These are phyloP conservation scores for Cercospora sp. DNA, from an alignment of 2,329 filamentous ascomycete species.

Conservation along the genomic window DNA sequence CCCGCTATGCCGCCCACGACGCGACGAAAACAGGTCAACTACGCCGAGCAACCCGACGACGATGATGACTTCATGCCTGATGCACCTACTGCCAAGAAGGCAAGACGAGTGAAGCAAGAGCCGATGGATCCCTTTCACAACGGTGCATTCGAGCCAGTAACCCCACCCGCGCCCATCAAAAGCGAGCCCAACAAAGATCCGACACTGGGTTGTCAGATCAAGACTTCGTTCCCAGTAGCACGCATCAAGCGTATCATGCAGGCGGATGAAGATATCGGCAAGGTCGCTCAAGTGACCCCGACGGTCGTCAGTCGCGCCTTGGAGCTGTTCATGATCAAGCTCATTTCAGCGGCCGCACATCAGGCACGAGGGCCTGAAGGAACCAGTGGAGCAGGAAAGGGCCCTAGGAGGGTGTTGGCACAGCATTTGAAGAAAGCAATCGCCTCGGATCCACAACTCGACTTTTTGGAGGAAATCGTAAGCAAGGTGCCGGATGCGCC, in stretches of 20 bases:
- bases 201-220: conserved; percentile 65
- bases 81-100: conserved; percentile 26
- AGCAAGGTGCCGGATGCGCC: conserved; percentile 73
- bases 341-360: conserved; percentile 84
- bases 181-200: conserved; percentile 31
- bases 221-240: conserved; percentile 94
- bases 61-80: conserved; percentile 39
- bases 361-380: conserved; percentile 60
- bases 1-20: conserved; percentile 27
- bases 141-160: conserved; percentile 11
- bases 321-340: conserved; percentile 94
- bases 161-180: conserved; percentile 22
- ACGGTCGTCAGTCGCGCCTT: conserved; percentile 86
- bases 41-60: conserved; percentile 24
- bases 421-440: conserved; percentile 91
- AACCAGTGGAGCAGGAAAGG: conserved; percentile 27
- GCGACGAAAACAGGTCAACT: conserved; percentile 22
- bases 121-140: conserved; percentile 12
- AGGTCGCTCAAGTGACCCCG: conserved; percentile 95
- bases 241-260: conserved; percentile 99
- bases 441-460: conserved; percentile 84
- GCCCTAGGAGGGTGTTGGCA: conserved; percentile 83
- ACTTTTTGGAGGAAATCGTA: conserved; percentile 90
- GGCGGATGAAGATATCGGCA: conserved; percentile 96
- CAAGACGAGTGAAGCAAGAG: conserved; percentile 27